phyloP scores from a whole-genome alignment of 1,284 basidiomycete species.

The Neolentinus lepideus region DNA sequence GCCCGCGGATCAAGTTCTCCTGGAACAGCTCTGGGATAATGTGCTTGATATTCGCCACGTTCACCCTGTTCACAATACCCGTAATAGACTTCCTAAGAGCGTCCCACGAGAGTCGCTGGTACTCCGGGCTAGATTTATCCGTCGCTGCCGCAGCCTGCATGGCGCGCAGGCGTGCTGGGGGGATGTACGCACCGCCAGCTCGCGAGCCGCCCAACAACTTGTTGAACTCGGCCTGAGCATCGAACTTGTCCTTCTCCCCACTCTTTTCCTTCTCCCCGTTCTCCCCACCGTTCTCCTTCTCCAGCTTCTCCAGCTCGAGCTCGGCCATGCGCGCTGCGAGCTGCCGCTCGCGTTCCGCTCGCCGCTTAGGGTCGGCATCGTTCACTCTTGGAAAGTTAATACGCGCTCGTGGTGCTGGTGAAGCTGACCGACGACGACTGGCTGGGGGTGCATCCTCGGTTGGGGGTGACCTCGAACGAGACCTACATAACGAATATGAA shows the following conservation, averaged over 20 bases:
- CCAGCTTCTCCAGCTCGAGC: constrained; percentile 59
- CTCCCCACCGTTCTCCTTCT: constrained; percentile 37
- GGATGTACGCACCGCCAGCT: constrained; percentile 95
- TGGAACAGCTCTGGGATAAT: constrained; percentile 91
- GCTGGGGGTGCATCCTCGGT: constrained; percentile 45
- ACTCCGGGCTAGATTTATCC: constrained; percentile 89
- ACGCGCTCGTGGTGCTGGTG: constrained; percentile 34
- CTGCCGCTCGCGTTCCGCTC: constrained; percentile 72
- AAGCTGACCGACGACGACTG: constrained; percentile 56
- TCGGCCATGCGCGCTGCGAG: constrained; percentile 68
- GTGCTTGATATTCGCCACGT: constrained; percentile 93
- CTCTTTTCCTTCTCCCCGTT: constrained; percentile 37
- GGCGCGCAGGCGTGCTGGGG: constrained; percentile 87
- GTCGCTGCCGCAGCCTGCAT: constrained; percentile 82
- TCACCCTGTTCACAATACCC: constrained; percentile 99
- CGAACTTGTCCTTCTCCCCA: constrained; percentile 39
- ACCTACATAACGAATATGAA: constrained; percentile 29
- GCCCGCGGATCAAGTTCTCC: constrained; percentile 88
- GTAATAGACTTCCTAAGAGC: constrained; percentile 97
- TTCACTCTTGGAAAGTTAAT: constrained; percentile 51
- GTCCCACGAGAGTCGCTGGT: constrained; percentile 96
- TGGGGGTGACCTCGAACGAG: constrained; percentile 44
- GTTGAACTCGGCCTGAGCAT: constrained; percentile 74
- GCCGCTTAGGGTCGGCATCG: constrained; percentile 74
- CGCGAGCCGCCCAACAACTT: constrained; percentile 66